Conservation (phyloP, 108 stramenopile genomes). For the Fistulifera pelliculosa region DNA sequence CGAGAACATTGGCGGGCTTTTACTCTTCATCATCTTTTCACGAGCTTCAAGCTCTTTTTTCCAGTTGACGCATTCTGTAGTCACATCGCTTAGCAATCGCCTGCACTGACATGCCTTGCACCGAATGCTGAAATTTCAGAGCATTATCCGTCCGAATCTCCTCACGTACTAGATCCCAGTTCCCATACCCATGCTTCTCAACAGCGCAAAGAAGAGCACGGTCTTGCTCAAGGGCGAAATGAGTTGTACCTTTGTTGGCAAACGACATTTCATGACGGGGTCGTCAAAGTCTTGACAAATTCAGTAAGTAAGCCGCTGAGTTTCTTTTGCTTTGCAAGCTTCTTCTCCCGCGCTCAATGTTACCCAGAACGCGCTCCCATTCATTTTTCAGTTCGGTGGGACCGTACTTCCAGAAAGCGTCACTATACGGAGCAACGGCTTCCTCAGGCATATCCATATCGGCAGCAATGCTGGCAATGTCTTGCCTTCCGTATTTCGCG, state of each 20-base stretch:
- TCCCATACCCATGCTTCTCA: slow-evolving; percentile 78
- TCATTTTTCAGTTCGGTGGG: slow-evolving; percentile 73
- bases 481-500: slow-evolving; percentile 88
- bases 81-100: slow-evolving; percentile 79
- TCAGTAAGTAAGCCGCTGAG: slow-evolving; percentile 54
- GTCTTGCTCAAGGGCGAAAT: slow-evolving; percentile 82
- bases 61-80: slow-evolving; percentile 87
- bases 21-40: slow-evolving; percentile 61
- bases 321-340: slow-evolving; percentile 64
- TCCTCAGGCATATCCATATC: slow-evolving; percentile 85
- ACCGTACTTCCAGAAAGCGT: slow-evolving; percentile 80
- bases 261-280: slow-evolving; percentile 75
- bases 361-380: slow-evolving; percentile 68
- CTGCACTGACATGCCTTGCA: slow-evolving; percentile 81
- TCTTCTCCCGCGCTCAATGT: slow-evolving; percentile 82
- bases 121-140: slow-evolving; percentile 76
- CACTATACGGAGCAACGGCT: slow-evolving; percentile 74
- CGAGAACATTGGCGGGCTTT: slow-evolving; percentile 55
- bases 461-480: slow-evolving; percentile 64
- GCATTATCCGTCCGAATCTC: slow-evolving; percentile 50
- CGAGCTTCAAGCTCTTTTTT: slow-evolving; percentile 78
- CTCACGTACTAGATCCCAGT: slow-evolving; percentile 79
- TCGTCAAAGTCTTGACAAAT: slow-evolving; percentile 79
- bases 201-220: slow-evolving; percentile 79
- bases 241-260: slow-evolving; percentile 83